A percentile compares a stretch with the other conserved stretches of the same genome.
These are phyloP conservation scores for Davidsoniella eucalypti DNA, from an alignment of 2,329 filamentous ascomycete species.

Conservation along the genomic window DNA sequence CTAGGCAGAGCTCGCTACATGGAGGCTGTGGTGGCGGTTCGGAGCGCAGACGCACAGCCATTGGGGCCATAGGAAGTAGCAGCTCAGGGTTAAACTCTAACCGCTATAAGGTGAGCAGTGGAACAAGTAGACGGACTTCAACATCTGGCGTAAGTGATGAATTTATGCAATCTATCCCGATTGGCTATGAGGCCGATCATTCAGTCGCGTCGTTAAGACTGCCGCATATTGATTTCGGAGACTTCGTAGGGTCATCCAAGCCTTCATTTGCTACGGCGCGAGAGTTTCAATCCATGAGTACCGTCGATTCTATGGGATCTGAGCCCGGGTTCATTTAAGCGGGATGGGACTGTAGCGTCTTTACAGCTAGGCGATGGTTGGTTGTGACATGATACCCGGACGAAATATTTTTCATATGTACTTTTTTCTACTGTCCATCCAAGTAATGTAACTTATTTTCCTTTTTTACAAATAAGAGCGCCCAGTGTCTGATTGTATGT, in stretches of 20 bases:
- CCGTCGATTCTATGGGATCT: constrained; percentile 7
- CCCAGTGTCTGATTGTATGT: too few species aligned
- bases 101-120: not conserved
- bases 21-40: not conserved
- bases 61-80: too few species aligned
- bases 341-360: not conserved
- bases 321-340: constrained; percentile 7
- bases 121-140: constrained; percentile 7
- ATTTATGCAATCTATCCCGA: constrained; percentile 11
- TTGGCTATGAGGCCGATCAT: constrained; percentile 8
- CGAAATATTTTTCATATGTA: too few species aligned
- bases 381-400: too few species aligned
- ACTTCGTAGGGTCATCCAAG: not conserved
- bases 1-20: constrained; percentile 3
- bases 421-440: too few species aligned
- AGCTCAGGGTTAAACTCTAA: too few species aligned
- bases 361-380: too few species aligned
- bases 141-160: constrained; percentile 7
- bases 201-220: not conserved
- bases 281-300: constrained; percentile 12
- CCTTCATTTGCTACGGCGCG: constrained; percentile 8
- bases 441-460: too few species aligned
- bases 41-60: not conserved
- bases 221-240: constrained; percentile 6
- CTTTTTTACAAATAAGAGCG: too few species aligned